Evolutionary conservation across 768 basidiomycete genomes (phyloP).

Genomic region (Russula ochroleuca): DNA sequence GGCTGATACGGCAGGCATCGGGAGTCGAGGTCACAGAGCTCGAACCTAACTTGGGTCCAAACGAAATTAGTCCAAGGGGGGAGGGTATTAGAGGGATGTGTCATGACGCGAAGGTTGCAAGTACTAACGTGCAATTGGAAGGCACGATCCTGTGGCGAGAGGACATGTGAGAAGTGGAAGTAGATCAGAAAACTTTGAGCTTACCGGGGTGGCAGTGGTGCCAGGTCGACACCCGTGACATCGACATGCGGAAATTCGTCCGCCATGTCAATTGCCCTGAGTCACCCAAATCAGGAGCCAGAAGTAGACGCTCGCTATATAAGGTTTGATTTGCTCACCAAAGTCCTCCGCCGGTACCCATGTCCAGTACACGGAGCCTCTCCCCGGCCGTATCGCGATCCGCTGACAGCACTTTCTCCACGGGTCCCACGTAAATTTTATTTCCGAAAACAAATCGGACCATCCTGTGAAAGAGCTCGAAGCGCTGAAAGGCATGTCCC

Average conservation of each 20-base stretch:
- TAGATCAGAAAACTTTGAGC: constrained; percentile 22
- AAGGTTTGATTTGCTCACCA: constrained; percentile 43
- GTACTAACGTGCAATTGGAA: constrained; percentile 66
- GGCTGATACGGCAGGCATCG: constrained; percentile 58
- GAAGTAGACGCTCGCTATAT: neutral
- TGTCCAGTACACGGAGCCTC: constrained; percentile 50
- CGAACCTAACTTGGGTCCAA: constrained; percentile 45
- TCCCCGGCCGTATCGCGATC: constrained; percentile 31
- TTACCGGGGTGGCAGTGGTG: constrained; percentile 68
- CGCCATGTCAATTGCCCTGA: constrained; percentile 68
- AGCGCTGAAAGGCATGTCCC: constrained; percentile 43
- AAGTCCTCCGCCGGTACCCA: constrained; percentile 62
- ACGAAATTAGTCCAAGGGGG: neutral
- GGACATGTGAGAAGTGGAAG: constrained; percentile 8
- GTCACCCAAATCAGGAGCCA: neutral
- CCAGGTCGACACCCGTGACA: constrained; percentile 66
- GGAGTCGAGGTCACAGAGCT: constrained; percentile 64
- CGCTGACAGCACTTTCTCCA: constrained; percentile 49
- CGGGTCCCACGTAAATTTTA: constrained; percentile 62
- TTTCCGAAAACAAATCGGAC: constrained; percentile 63
- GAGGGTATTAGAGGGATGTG: neutral
- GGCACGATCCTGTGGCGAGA: constrained; percentile 49
- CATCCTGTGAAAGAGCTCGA: constrained; percentile 58
- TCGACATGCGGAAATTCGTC: constrained; percentile 65
- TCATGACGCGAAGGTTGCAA: constrained; percentile 15